Conservation (phyloP, 352 stramenopile genomes). For the Thalassiosira hispida region DNA sequence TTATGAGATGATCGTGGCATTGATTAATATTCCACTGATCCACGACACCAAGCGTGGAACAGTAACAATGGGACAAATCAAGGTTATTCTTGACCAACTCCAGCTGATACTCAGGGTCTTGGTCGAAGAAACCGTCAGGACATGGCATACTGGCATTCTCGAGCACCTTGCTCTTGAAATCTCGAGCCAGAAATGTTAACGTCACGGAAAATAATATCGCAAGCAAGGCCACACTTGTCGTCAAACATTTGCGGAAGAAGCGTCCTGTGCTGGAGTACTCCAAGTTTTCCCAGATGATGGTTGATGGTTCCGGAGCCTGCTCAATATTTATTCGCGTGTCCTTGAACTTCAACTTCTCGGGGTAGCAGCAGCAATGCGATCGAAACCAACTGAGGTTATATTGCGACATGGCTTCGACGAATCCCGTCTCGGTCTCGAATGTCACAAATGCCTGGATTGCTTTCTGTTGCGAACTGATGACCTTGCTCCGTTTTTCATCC, state of each 20-base stretch:
- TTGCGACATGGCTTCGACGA: conserved; percentile 55
- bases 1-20: conserved; percentile 54
- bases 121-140: conserved; percentile 46
- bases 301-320: conserved; percentile 72
- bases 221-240: conserved; percentile 55
- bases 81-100: conserved; percentile 49
- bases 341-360: conserved; percentile 55
- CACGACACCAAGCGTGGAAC: conserved; percentile 34
- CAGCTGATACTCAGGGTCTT: conserved; percentile 51
- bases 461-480: conserved; percentile 43
- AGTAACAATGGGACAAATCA: conserved; percentile 61
- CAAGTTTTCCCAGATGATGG: conserved; percentile 81
- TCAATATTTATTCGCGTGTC: conserved; percentile 49
- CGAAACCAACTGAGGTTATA: conserved; percentile 64
- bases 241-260: conserved; percentile 57
- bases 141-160: conserved; percentile 39
- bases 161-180: conserved; percentile 59
- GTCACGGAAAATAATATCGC: conserved; percentile 60
- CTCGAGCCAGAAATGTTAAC: conserved; percentile 59
- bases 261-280: conserved; percentile 44
- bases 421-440: conserved; percentile 70
- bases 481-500: conserved; percentile 52
- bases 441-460: conserved; percentile 77
- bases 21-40: conserved; percentile 55
- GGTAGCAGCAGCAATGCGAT: conserved; percentile 55